These are phyloP conservation scores for Termitomyces sp. DNA, from an alignment of 768 basidiomycete genomes.

Conservation along the genomic window DNA sequence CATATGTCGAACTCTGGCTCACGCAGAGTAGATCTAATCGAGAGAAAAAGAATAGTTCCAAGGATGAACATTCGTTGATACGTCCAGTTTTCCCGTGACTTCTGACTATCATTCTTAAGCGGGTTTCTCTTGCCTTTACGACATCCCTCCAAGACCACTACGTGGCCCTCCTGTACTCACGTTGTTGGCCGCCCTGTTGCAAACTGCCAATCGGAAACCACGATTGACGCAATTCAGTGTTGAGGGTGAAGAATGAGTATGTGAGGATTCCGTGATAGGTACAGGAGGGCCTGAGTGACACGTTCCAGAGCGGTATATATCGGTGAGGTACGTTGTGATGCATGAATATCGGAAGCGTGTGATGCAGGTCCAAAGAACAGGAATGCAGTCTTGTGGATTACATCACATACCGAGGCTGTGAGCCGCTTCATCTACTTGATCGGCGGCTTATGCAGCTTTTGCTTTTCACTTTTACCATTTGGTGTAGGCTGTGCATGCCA, in stretches of 20 bases:
- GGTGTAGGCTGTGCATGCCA: neutral
- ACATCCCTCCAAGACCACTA: neutral
- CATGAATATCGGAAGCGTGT: neutral
- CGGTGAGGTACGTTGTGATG: no score
- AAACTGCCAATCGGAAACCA: neutral
- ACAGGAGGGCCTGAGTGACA: neutral
- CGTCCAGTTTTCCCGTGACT: no score
- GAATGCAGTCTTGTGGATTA: neutral
- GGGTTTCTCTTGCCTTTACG: neutral
- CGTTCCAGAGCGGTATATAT: neutral
- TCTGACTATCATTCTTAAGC: neutral
- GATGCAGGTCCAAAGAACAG: neutral
- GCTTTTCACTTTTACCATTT: no score
- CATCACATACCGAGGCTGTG: no score
- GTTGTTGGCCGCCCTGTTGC: neutral
- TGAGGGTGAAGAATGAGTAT: neutral
- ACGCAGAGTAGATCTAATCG: no score
- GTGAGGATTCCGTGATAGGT: neutral
- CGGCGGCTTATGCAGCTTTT: no score
- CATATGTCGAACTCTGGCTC: neutral
- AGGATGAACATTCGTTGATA: neutral
- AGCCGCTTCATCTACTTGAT: no score
- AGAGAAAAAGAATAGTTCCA: neutral
- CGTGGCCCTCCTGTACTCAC: neutral
- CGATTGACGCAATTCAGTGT: neutral